Conservation (phyloP, 129 eudicot species). For the Flaveria brownii region DNA sequence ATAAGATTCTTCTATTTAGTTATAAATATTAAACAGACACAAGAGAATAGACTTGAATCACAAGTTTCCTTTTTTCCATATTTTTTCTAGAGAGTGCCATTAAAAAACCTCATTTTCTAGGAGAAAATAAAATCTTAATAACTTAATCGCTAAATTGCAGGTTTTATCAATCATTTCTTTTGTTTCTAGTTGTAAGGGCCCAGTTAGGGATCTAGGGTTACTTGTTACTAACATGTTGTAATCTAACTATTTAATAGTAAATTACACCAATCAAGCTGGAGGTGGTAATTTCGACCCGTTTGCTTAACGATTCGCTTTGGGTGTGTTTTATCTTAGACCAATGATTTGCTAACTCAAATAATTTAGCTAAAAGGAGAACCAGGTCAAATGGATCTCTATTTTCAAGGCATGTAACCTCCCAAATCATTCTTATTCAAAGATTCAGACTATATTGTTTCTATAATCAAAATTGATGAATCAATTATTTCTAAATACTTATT, state of each 20-base stretch:
- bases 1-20: neutral
- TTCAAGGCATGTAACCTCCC: neutral
- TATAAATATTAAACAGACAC: neutral
- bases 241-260: neutral
- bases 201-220: too few species aligned
- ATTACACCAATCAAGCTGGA: neutral
- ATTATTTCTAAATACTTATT: neutral
- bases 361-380: neutral
- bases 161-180: neutral
- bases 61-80: neutral
- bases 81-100: neutral
- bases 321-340: neutral
- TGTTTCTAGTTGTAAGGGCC: neutral
- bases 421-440: neutral
- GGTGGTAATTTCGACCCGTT: neutral
- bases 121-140: neutral
- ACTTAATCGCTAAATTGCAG: neutral
- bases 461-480: neutral
- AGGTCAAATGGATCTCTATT: neutral
- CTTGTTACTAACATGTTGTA: too few species aligned
- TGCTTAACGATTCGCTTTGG: neutral
- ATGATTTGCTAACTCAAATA: neutral
- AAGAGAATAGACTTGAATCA: neutral
- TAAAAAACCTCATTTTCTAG: constrained; percentile 1
- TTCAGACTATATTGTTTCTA: neutral